Evolutionary conservation across 179 eudicot genomes (phyloP), one percentile per base, ranked within the genome.

Genomic region (Beta corolliflora): DNA sequence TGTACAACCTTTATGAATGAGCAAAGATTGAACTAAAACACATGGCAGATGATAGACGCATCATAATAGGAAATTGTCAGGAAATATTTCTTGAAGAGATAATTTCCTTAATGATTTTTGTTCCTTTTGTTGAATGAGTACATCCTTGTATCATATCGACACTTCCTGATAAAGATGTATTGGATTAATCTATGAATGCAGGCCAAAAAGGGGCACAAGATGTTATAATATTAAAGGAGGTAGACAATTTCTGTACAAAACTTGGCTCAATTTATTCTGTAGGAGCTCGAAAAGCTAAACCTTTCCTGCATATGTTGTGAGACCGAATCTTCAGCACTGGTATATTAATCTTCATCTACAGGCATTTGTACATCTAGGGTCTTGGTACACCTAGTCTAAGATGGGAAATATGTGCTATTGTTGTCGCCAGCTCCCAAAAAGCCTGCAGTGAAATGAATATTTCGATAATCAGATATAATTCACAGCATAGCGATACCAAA

Each of bases 311-410:
- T 81, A 66, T 69, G 68, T 67, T 81, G 77, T 74, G 78, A 81
- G 75, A 81, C 77, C 80, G 41, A 58, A 67, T 81, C 77, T 71
- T 78, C 78, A 48, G 79, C 56, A n/a, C 74, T 79, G 52, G 83
- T 85, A 79, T 82, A 79, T 36, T 36, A 68, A 79, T 65, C 31
- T 77, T 79, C 84, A 82, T 79, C 87, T 75, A 85, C 77, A 71
- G 68, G 81, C 71, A 79, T 63, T 82, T 85, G 67, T 85, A 85
- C 87, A 85, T 75, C 85, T 79, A 79, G 78, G 36, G 71, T 75
- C 73, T 75, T 85, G 78, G 16, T 63, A 36, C 19, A 66, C 77
- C 71, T 78, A 85, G 45, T 75, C 54, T 36, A 15, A 46, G 80
- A 36, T 21, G 75, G 13, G 54, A 23, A 46, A 18, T 15, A 18